Conservation (phyloP, 495 filamentous ascomycete species). For the Lepidopterella palustris region DNA sequence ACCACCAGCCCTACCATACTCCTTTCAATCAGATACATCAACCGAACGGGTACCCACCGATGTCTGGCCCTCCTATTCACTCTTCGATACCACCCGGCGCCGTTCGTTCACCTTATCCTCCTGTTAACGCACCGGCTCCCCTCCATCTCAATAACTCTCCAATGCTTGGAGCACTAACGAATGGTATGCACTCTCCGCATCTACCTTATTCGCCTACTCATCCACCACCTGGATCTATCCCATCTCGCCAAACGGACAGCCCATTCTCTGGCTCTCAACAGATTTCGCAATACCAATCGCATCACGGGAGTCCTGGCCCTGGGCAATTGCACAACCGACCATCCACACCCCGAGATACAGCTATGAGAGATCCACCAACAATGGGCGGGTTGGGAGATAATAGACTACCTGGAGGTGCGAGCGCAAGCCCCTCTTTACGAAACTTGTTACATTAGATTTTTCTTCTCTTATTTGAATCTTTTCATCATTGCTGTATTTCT, state of each 20-base stretch:
- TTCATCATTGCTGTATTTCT: neutral
- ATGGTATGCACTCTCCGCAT: conserved; percentile 30
- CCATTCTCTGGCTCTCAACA: conserved; percentile 20
- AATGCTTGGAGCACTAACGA: conserved; percentile 12
- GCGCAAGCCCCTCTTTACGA: conserved; percentile 26
- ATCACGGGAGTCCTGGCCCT: conserved; percentile 25
- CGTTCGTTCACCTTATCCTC: conserved; percentile 18
- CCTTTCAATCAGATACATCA: conserved; percentile 25
- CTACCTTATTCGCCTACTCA: conserved; percentile 29
- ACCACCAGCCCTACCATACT: conserved; percentile 20
- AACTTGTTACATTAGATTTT: conserved; percentile 27
- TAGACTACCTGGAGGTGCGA: conserved; percentile 21
- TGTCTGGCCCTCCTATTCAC: conserved; percentile 14
- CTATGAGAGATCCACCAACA: conserved; percentile 23
- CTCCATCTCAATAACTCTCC: conserved; percentile 21
- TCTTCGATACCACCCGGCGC: conserved; percentile 15
- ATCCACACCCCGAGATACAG: conserved; percentile 21
- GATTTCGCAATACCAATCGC: conserved; percentile 9
- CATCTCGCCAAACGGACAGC: conserved; percentile 19
- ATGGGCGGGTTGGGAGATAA: too few species aligned
- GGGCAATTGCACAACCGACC: conserved; percentile 10
- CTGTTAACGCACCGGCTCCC: conserved; percentile 9
- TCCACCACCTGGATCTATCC: conserved; percentile 11
- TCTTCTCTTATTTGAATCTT: neutral
- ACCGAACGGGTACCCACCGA: conserved; percentile 28